phyloP scores from a whole-genome alignment of 2,329 filamentous ascomycete genomes.

The Pezicula neosporulosa region DNA sequence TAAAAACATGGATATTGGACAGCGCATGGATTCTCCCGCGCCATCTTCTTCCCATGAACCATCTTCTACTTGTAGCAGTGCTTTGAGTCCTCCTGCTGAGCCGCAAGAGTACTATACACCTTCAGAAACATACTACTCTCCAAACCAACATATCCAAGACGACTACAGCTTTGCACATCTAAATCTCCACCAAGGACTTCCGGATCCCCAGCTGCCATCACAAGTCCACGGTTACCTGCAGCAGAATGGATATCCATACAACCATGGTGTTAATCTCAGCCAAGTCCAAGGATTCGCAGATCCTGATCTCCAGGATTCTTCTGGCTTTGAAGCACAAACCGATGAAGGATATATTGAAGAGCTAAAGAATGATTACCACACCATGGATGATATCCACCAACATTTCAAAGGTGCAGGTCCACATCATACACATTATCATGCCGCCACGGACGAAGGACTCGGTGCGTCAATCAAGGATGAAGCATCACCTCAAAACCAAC shows the following conservation, averaged over 20 bases:
- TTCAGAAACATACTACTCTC: constrained; percentile 12
- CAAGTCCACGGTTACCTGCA: constrained; percentile 2
- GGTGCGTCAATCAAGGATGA: constrained; percentile 20
- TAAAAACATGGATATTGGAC: not conserved
- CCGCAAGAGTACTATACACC: constrained; percentile 9
- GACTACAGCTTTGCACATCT: constrained; percentile 6
- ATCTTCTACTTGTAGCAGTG: constrained; percentile 17
- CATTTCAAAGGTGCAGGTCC: not conserved
- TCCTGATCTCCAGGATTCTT: constrained; percentile 5
- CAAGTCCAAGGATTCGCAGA: constrained; percentile 24
- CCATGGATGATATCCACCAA: not conserved
- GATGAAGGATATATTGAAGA: constrained; percentile 16
- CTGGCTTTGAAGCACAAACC: constrained; percentile 3
- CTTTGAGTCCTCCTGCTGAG: constrained; percentile 16
- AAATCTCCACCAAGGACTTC: constrained; percentile 7
- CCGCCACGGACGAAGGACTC: constrained; percentile 18
- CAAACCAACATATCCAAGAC: constrained; percentile 5
- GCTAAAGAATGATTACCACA: not conserved
- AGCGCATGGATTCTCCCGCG: constrained; percentile 18
- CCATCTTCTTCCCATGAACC: constrained; percentile 21
- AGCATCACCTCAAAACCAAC: constrained; percentile 10
- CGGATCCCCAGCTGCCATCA: constrained; percentile 1
- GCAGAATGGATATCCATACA: constrained; percentile 2
- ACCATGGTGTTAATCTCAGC: constrained; percentile 18
- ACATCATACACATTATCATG: constrained; percentile 1